These are phyloP conservation scores for Leccinum subgranulosum DNA, from an alignment of 768 basidiomycete genomes.

Conservation along the genomic window DNA sequence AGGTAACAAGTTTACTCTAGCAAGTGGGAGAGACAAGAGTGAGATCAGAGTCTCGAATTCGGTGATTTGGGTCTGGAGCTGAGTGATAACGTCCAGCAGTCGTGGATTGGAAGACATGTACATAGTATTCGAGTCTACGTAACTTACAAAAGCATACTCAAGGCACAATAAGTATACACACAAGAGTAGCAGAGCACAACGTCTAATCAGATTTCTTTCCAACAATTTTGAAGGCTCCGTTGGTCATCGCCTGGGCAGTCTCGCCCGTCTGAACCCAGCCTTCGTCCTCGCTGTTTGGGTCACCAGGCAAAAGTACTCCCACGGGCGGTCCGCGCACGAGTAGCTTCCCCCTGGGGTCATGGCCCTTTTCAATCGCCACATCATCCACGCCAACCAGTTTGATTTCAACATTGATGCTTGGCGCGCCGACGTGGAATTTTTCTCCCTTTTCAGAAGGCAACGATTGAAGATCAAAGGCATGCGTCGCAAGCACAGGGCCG, in stretches of 20 bases:
- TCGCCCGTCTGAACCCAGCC: slow-evolving; percentile 47
- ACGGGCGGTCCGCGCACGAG: slow-evolving; percentile 72
- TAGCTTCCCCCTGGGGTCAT: slow-evolving; percentile 61
- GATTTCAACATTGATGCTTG: slow-evolving; percentile 80
- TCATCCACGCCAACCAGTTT: slow-evolving; percentile 75
- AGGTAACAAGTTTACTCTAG: slow-evolving; percentile 54
- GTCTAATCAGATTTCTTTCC: slow-evolving; percentile 7
- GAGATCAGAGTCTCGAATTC: slow-evolving; percentile 51
- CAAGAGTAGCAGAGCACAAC: not conserved
- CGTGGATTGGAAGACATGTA: not conserved
- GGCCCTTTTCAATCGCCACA: slow-evolving; percentile 57
- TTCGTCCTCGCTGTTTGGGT: slow-evolving; percentile 30
- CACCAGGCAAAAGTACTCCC: slow-evolving; percentile 42
- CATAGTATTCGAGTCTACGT: not conserved
- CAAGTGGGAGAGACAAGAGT: slow-evolving; percentile 59
- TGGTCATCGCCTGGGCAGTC: slow-evolving; percentile 52
- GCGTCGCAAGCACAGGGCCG: slow-evolving; percentile 78
- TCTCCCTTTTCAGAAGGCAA: slow-evolving; percentile 42
- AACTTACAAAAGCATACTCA: not conserved
- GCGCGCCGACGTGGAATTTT: slow-evolving; percentile 64
- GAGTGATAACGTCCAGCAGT: slow-evolving; percentile 38
- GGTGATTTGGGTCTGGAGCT: slow-evolving; percentile 45
- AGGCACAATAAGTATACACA: not conserved
- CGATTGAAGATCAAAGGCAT: slow-evolving; percentile 82
- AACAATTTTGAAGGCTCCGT: slow-evolving; percentile 57